Evolutionary conservation across 495 filamentous ascomycete species (phyloP).

Genomic region (Xylaria sp.): DNA sequence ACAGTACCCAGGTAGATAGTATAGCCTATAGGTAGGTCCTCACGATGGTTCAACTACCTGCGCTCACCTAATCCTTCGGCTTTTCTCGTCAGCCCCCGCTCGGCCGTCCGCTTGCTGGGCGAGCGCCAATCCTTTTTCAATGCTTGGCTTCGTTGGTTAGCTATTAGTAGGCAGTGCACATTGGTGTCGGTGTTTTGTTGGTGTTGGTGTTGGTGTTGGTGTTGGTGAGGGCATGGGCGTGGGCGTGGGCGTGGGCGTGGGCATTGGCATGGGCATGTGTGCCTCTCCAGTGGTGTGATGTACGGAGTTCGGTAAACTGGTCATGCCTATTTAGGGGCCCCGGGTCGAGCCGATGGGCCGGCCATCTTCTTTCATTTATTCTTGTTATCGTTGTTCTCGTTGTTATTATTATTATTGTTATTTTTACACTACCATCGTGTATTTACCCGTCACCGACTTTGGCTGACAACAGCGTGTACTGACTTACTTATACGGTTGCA

Average conservation of each 20-base stretch:
- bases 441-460: constrained; percentile 14
- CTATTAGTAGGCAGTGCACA: background rate
- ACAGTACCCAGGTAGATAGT: background rate
- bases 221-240: too few relatives aligned
- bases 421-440: background rate
- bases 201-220: too few relatives aligned
- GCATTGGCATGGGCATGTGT: too few relatives aligned
- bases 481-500: background rate
- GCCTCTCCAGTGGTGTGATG: constrained; percentile 12
- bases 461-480: constrained; percentile 4
- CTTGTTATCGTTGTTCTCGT: background rate
- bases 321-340: constrained; percentile 2
- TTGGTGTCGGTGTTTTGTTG: too few relatives aligned
- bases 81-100: constrained; percentile 20
- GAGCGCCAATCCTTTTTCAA: constrained; percentile 18
- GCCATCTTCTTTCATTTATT: background rate
- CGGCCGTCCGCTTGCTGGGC: background rate
- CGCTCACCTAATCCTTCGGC: constrained; percentile 20
- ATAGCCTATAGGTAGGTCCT: background rate
- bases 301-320: constrained; percentile 1
- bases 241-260: too few relatives aligned
- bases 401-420: background rate
- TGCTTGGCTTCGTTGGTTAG: constrained; percentile 7
- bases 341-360: constrained; percentile 19
- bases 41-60: background rate